Base-by-base conservation (phyloP, 257 asterid species). In the Avicennia marina region DNA sequence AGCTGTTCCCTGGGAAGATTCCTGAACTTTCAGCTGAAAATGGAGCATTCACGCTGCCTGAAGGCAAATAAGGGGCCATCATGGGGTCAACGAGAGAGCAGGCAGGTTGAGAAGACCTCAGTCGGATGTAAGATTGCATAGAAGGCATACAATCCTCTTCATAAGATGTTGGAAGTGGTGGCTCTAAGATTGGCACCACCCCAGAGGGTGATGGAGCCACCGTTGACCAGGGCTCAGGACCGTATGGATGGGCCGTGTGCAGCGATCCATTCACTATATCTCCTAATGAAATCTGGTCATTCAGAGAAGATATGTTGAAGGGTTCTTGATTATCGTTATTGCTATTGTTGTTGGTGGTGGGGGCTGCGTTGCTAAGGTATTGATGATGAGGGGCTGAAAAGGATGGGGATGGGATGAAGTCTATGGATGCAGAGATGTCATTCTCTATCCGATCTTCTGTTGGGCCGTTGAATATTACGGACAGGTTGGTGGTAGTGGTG, bases 341-440 rank as follows among this genome's bases (percentile, higher is more conserved):
- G n/a, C n/a, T n/a, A n/a, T n/a, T n/a, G n/a, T n/a, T n/a, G n/a
- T n/a, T n/a, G n/a, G n/a, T n/a, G n/a, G n/a, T n/a, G n/a, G n/a
- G n/a, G n/a, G n/a, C 65, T 76, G 13, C 59, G 59, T 40, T 66
- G 70, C 34, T 69, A 38, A 70, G 59, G 64, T 74, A 76, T 4
- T 81, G 82, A 7, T 64, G 65, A 20, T 79, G 78, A 10, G 71
- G 71, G n/a, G 42, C 41, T 0, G 81, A 33, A 25, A 77, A 79
- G 11, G 74, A 66, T 0, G 89, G 68, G 4, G 83, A 69, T 0
- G 76, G 63, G 8, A 66, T 71, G 74, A 91, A 85, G 59, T 91
- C 96, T 55, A 91, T 81, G 10, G 96, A 85, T 5, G 82, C 94
- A 1, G 96, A 80, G 1, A 91, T 81, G 72, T 88, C 95, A 4